phyloP scores from a whole-genome alignment of 2,329 filamentous ascomycete genomes.

The Claviceps pazoutovae region DNA sequence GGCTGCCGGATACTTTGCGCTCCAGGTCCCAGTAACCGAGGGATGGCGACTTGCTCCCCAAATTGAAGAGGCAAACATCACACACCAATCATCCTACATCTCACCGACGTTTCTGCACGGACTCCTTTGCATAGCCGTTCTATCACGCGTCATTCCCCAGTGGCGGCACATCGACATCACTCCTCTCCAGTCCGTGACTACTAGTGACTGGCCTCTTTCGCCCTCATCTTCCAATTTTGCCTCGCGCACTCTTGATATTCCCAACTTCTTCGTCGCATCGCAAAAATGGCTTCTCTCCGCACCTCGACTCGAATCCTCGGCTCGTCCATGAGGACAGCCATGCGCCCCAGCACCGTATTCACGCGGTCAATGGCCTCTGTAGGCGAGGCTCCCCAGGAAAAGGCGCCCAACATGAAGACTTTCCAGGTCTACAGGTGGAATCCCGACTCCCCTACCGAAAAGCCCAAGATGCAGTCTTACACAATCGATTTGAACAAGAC shows the following conservation, averaged over 20 bases:
- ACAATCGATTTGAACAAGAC: conserved; percentile 97
- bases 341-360: conserved; percentile 27
- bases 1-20: conserved; percentile 4
- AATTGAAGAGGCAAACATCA: conserved; percentile 3
- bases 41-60: conserved; percentile 5
- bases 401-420: conserved; percentile 66
- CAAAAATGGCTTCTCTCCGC: conserved; percentile 48
- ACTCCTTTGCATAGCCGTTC: neutral
- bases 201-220: neutral
- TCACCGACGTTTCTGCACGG: neutral
- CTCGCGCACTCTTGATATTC: neutral
- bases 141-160: conserved; percentile 1
- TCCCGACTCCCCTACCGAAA: conserved; percentile 78
- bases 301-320: conserved; percentile 39
- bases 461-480: conserved; percentile 93
- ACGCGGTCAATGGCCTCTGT: conserved; percentile 41
- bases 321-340: conserved; percentile 26
- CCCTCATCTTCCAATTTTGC: neutral
- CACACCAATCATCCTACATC: neutral
- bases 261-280: conserved; percentile 4
- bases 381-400: conserved; percentile 44
- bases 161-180: neutral
- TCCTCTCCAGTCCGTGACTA: neutral
- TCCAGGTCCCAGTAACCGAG: conserved; percentile 8
- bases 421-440: conserved; percentile 99